Evolutionary conservation across 1,139 yeast genomes (phyloP), one percentile per base, ranked within the genome.

Genomic region (Debaryomyces udenii): DNA sequence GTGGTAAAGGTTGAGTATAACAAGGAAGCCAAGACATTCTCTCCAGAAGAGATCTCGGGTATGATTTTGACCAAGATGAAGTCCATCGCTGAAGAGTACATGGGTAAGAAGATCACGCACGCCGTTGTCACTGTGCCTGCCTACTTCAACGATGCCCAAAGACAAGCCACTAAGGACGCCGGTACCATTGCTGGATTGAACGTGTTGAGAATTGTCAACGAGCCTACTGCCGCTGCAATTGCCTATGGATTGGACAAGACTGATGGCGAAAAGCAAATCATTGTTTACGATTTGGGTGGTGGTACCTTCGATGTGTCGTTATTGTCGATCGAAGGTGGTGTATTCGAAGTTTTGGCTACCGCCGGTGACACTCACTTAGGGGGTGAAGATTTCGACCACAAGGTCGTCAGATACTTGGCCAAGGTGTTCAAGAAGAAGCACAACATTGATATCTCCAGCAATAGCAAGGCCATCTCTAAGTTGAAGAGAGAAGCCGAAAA

Each of bases 81-180:
- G 75, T 83, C 85, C 56, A 89, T 88, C 60, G 96, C 96, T 48
- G 96, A 89, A 74, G 93, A 87, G 58, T 88, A 87, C 70, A 76
- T 89, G 55, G 96, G 96, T 52, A 80, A 84, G 63, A 80, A 84
- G 65, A 96, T 89, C 50, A 86, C 94, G 42, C 94, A 90, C 58
- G 96, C 96, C 30, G 97, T 90, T 51, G 96, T 90, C 50, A 90
- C 97, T 37, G 97, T 91, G 44, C 98, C 98, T 43, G 98, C 98
- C 43, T 91, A 91, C 74, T 91, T 91, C 76, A 93, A 91, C 68
- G 98, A 91, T 70, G 96, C 98, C 45, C 98, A 91, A 75, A 86
- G 97, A 77, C 97, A 91, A 70, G 98, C 98, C 48, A 91, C 98
- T 50, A 90, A 91, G 76, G 97, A 90, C 68, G 97, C 98, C 41